Evolutionary conservation across 805 yeast genomes (phyloP), one percentile per base, ranked within the genome.

Genomic region (Lachancea nothofagi): DNA sequence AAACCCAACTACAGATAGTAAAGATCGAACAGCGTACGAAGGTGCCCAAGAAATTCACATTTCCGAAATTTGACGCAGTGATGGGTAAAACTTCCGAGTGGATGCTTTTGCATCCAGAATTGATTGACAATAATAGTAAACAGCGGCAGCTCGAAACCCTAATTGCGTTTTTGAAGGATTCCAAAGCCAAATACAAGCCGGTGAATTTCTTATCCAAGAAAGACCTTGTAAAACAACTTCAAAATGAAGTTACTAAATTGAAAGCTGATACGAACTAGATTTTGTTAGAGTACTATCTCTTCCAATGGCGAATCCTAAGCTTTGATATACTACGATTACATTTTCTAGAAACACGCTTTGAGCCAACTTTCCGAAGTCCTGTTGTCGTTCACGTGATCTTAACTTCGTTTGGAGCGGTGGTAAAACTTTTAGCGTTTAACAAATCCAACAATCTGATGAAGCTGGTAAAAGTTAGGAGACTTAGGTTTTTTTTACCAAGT

Each of bases 11-110:
- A 27, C 66, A 65, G 34, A 72, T 86, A 7, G 74, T 73, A 39
- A 65, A 71, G 7, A 68, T 88, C 22, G 97, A 88, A 55, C 64
- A 67, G 35, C 57, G 57, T 7, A 84, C 94, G 1, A 74, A 74
- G 45, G 96, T 88, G 3, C 88, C 88, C 0, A 70, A 76, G 36
- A 77, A 77, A 50, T 88, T 80, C 62, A 70, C 85, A 36, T 87
- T 84, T 51, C 96, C 97, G 0, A 70, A 73, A 58, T 87, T 88
- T 54, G 72, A 77, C 44, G 72, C 68, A 44, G 78, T 83, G 3
- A 61, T 87, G 59, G 55, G 53, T 23, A 46, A 48, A 40, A 50
- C 51, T 15, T 45, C 47, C 23, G 54, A 52, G 33, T 50, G 47
- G 45, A 35, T 44, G 12, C 38, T 49, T 30, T 29, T 40, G 14